Conservation (phyloP, 1,139 yeast species). For the Meyerozyma athensensis region DNA sequence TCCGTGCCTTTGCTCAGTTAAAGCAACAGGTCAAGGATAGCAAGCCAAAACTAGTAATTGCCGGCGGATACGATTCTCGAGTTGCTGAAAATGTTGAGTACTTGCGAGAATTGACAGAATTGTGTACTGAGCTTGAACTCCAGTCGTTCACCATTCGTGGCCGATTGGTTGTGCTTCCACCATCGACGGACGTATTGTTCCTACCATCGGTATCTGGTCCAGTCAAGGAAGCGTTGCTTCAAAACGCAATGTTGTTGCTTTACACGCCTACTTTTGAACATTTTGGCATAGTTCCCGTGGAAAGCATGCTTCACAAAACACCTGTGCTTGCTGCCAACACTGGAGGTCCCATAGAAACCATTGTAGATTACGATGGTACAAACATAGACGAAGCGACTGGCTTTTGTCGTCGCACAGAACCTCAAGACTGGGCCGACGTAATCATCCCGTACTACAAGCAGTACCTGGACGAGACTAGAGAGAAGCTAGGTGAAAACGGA, state of each 20-base stretch:
- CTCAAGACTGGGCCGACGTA: constrained; percentile 59
- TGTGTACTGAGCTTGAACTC: constrained; percentile 45
- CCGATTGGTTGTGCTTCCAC: constrained; percentile 33
- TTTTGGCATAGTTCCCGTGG: constrained; percentile 96
- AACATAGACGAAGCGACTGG: constrained; percentile 60
- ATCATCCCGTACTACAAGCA: constrained; percentile 39
- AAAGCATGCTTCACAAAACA: constrained; percentile 79
- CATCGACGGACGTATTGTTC: constrained; percentile 56
- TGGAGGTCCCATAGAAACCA: constrained; percentile 92
- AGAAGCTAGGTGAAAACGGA: constrained; percentile 46
- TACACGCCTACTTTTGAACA: constrained; percentile 94
- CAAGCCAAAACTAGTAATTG: constrained; percentile 51
- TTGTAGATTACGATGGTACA: constrained; percentile 41
- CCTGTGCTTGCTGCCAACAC: constrained; percentile 83
- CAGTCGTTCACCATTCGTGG: constrained; percentile 46
- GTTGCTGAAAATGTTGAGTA: constrained; percentile 75
- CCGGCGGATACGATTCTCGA: constrained; percentile 90
- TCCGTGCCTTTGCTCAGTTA: constrained; percentile 53
- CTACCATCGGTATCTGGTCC: constrained; percentile 72
- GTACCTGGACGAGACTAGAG: constrained; percentile 24
- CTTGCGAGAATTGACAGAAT: constrained; percentile 51
- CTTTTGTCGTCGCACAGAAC: constrained; percentile 56
- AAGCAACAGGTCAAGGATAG: constrained; percentile 15
- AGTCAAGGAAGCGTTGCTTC: constrained; percentile 61
- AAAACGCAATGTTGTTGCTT: constrained; percentile 54